These are phyloP conservation scores for Saprolegnia diclina DNA, from an alignment of 352 stramenopile genomes.

Conservation along the genomic window DNA sequence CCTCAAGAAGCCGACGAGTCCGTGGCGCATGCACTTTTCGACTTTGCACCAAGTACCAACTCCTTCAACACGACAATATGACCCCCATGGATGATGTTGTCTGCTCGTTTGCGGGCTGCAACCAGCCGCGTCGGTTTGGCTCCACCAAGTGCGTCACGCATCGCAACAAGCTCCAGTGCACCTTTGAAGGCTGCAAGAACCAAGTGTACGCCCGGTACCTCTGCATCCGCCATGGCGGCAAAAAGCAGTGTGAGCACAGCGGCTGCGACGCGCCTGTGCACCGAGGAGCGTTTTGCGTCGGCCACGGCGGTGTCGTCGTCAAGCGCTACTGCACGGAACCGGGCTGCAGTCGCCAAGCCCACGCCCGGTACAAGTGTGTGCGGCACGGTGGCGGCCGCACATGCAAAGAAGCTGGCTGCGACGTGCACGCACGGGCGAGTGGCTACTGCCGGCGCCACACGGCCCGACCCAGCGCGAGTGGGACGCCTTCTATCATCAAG, in stretches of 20 bases:
- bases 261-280: background rate
- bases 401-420: background rate
- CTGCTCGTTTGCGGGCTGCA: background rate
- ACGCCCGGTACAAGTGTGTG: slow-evolving; percentile 14
- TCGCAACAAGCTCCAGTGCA: slow-evolving; percentile 7
- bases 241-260: background rate
- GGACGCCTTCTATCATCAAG: too few species aligned
- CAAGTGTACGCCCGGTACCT: slow-evolving; percentile 5
- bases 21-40: too few species aligned
- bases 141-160: slow-evolving; percentile 5
- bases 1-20: too few species aligned
- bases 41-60: too few species aligned
- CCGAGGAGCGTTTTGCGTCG: background rate
- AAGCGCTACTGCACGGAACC: slow-evolving; percentile 7
- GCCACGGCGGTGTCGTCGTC: background rate
- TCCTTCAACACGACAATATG: background rate
- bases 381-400: slow-evolving; percentile 8
- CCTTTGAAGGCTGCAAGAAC: background rate
- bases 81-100: background rate
- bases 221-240: background rate
- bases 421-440: background rate
- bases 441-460: slow-evolving; percentile 2
- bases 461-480: background rate
- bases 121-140: background rate
- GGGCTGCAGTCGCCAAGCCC: slow-evolving; percentile 2